Conservation (phyloP, 345 rosid genomes). For the Hirschfeldia incana region DNA sequence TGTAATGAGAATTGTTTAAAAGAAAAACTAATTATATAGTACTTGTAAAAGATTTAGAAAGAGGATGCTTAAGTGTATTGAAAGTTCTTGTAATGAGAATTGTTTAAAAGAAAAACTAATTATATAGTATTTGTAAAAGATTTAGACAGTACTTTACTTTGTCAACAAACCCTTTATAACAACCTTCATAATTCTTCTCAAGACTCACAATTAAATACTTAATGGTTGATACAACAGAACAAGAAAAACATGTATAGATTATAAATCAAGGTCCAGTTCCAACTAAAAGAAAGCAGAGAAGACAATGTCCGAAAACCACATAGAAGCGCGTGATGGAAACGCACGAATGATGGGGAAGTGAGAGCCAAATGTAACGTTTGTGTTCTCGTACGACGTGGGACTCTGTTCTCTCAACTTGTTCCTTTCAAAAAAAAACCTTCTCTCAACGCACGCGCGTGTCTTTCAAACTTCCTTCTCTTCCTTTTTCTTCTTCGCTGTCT, state of each 20-base stretch:
- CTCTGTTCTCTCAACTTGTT: constrained; percentile 37
- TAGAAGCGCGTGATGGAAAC: constrained; percentile 53
- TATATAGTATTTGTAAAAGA: not conserved
- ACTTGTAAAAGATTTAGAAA: not conserved
- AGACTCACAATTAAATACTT: not conserved
- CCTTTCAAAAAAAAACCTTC: constrained; percentile 37
- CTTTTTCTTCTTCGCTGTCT: constrained; percentile 28
- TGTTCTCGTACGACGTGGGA: constrained; percentile 64
- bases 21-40: not conserved
- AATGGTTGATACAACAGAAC: no score
- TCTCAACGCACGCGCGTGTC: constrained; percentile 37
- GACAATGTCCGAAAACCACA: constrained; percentile 34
- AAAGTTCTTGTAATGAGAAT: not conserved
- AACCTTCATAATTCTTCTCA: not conserved
- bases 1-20: not conserved
- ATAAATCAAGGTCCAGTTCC: constrained; percentile 14
- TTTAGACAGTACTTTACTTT: not conserved
- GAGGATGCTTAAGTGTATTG: not conserved
- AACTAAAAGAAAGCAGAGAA: constrained; percentile 42
- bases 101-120: no score
- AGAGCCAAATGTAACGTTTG: constrained; percentile 40
- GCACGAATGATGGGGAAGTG: constrained; percentile 56
- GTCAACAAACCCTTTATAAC: not conserved
- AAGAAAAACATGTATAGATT: no score
- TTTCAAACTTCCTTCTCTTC: constrained; percentile 7